A percentile compares a stretch with the other conserved stretches of the same genome.
phyloP scores from a whole-genome alignment of 2,329 filamentous ascomycete genomes.

The Aspergillus oerlinghausenensis region DNA sequence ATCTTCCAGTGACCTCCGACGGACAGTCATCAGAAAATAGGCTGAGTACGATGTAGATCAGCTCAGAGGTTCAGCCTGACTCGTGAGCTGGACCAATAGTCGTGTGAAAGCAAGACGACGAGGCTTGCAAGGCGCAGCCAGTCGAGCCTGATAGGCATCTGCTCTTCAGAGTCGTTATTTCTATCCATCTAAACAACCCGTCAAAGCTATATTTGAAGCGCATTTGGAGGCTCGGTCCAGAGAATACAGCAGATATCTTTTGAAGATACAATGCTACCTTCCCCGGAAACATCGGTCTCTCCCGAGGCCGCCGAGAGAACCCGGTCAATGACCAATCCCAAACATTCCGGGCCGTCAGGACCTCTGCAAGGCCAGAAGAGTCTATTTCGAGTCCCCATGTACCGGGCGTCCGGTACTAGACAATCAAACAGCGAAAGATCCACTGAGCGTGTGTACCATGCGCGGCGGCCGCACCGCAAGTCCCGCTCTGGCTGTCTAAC shows the following conservation, averaged over 20 bases:
- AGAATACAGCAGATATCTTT: not conserved
- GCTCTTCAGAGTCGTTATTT: not conserved
- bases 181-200: not conserved
- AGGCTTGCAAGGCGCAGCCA: not conserved
- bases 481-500: conserved; percentile 30
- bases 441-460: conserved; percentile 20
- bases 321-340: not conserved
- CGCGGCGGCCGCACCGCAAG: conserved; percentile 31
- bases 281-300: conserved; percentile 1
- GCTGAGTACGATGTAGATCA: not conserved
- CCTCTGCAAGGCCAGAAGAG: conserved; percentile 20
- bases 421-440: conserved; percentile 1
- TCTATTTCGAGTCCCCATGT: conserved; percentile 22
- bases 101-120: not conserved
- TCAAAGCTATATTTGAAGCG: not conserved
- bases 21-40: not conserved
- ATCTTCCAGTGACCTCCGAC: not conserved
- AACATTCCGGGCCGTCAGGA: conserved; percentile 1
- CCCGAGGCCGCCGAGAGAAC: not conserved
- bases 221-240: not conserved
- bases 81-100: not conserved
- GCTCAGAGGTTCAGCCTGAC: not conserved
- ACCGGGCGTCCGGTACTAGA: conserved; percentile 5
- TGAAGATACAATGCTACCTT: not conserved
- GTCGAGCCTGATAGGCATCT: not conserved